Evolutionary conservation across 2,329 filamentous ascomycete species (phyloP).

Genomic region (Penicillium hordei): DNA sequence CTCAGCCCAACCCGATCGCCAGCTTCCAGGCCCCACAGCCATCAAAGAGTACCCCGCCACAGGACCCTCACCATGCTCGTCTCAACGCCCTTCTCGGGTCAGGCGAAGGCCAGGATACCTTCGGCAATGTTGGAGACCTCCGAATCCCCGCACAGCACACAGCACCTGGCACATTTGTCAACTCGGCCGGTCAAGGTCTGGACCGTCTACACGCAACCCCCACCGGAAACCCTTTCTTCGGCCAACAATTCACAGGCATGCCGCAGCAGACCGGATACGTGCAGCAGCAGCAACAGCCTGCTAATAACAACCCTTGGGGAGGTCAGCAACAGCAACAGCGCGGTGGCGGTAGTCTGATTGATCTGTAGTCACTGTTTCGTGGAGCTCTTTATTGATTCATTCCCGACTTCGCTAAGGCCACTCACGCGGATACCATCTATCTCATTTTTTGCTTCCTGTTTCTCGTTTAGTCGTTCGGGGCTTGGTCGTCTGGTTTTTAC

Average conservation of each 20-base stretch:
- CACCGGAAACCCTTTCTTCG: conserved; percentile 82
- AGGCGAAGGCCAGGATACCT: conserved; percentile 94
- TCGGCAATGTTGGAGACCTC: conserved; percentile 93
- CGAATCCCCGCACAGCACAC: conserved; percentile 97
- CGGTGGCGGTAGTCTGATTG: conserved; percentile 60
- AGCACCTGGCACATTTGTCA: conserved; percentile 92
- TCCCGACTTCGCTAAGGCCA: conserved; percentile 3
- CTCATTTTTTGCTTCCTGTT: not conserved
- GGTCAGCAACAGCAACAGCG: conserved; percentile 48
- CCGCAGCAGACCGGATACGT: conserved; percentile 48
- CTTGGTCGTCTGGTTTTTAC: conserved; percentile 8
- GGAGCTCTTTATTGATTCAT: conserved; percentile 2
- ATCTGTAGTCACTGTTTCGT: conserved; percentile 48
- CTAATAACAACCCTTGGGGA: conserved; percentile 58
- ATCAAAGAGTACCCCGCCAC: conserved; percentile 35
- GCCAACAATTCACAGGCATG: conserved; percentile 74
- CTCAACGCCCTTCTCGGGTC: conserved; percentile 83
- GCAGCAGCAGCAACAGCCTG: conserved; percentile 51
- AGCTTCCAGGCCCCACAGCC: conserved; percentile 34
- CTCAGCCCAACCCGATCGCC: conserved; percentile 38
- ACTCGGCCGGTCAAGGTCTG: conserved; percentile 83
- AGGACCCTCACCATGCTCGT: conserved; percentile 63
- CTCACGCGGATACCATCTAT: conserved; percentile 12
- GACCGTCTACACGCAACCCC: conserved; percentile 65
- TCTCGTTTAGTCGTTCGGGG: not conserved